Conservation (phyloP, 352 stramenopile genomes). For the Pythium utonaiense region DNA sequence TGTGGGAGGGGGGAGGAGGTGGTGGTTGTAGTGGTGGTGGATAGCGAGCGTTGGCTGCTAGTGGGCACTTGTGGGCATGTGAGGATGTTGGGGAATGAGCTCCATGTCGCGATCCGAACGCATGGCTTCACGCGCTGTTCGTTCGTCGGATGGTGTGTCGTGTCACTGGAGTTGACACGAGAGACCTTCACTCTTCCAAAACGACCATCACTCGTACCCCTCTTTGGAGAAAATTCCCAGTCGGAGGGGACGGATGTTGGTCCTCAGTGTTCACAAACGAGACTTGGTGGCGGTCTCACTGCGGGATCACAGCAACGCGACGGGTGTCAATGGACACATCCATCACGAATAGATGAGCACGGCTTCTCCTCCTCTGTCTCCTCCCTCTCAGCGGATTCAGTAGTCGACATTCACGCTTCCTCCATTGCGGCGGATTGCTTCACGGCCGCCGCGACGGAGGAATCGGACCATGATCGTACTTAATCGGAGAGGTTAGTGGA, state of each 20-base stretch:
- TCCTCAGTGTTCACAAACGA: conserved; percentile 11
- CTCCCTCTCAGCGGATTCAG: background rate
- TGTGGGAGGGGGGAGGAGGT: background rate
- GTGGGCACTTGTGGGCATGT: conserved; percentile 21
- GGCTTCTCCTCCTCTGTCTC: too few relatives aligned
- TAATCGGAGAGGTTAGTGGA: background rate
- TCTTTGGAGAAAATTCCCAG: conserved; percentile 28
- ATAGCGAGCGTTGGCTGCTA: conserved; percentile 2
- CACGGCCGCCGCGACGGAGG: too few relatives aligned
- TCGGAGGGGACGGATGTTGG: conserved; percentile 20
- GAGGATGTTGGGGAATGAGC: conserved; percentile 24
- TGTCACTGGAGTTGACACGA: conserved; percentile 20
- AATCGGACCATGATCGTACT: background rate
- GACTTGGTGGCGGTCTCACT: background rate
- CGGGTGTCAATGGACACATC: background rate
- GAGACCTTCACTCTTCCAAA: conserved; percentile 22
- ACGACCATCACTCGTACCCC: conserved; percentile 22
- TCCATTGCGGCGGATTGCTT: too few relatives aligned
- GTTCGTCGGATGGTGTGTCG: background rate
- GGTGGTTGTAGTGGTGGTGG: background rate
- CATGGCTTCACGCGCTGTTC: background rate
- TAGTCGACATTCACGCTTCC: background rate
- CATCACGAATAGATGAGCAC: background rate
- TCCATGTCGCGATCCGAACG: background rate
- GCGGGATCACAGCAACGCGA: background rate